These are phyloP conservation scores for Isoetes engelmannii DNA, from an alignment of 83 land plant species.

Conservation along the genomic window DNA sequence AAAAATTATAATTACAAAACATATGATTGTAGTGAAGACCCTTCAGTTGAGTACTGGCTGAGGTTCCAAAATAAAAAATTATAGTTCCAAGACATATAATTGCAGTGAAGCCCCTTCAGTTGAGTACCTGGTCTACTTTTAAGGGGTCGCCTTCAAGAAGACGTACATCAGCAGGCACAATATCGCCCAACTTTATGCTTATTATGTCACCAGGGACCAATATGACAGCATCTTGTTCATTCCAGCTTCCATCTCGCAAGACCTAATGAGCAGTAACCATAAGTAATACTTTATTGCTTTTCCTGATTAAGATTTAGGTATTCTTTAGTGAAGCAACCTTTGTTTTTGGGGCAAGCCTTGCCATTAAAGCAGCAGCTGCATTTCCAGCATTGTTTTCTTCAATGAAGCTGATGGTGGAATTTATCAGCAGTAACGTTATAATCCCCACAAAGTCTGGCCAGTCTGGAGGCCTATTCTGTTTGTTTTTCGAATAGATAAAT, in stretches of 20 bases:
- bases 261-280: neutral
- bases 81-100: neutral
- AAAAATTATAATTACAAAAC: neutral
- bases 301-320: neutral
- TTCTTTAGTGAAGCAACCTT: no score
- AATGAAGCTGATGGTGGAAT: conserved; percentile 18
- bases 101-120: neutral
- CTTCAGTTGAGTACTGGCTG: neutral
- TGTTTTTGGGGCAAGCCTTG: conserved; percentile 17
- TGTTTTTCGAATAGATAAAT: no score
- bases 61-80: neutral
- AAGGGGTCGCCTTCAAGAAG: conserved; percentile 4
- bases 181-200: conserved; percentile 9
- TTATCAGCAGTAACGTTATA: conserved; percentile 7
- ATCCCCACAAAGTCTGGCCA: conserved; percentile 18
- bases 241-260: neutral
- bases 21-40: neutral
- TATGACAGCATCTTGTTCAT: neutral
- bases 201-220: conserved; percentile 4
- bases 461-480: conserved; percentile 15
- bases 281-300: neutral
- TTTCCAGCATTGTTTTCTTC: conserved; percentile 21
- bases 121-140: neutral
- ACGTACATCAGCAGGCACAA: neutral
- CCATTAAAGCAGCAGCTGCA: conserved; percentile 19